Evolutionary conservation across 2,329 filamentous ascomycete genomes (phyloP), one percentile per base, ranked within the genome.

Genomic region (Colletotrichum lini): DNA sequence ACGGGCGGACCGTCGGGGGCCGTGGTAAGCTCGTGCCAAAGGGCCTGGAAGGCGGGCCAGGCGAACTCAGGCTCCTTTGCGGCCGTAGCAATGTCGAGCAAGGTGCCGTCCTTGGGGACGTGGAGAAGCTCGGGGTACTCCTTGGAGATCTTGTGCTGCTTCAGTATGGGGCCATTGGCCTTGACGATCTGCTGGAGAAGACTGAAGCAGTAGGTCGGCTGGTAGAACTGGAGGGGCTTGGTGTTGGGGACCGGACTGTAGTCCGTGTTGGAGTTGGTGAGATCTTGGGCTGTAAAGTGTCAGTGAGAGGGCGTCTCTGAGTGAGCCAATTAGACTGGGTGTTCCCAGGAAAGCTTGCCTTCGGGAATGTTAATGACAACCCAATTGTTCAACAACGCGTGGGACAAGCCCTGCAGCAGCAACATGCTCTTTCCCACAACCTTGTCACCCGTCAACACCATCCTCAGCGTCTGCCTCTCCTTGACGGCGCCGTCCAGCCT

Each of bases 291-390:
- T 94, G 75, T 38, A 73, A 21, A 64, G n/a, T 50, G 47, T 68
- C 56, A 72, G 69, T 57, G 23, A 23, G 13, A 42, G 38, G n/a
- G 59, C 13, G 12, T 57, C 6, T 42, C 21, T 21, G 5, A n/a
- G 53, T 49, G 35, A 38, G 35, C 23, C 53, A 21, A 15, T 40
- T 21, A 12, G 30, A 30, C 52, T 2, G 16, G 2, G 18, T 5
- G 3, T 50, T 65, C 13, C n/a, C 4, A 15, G 4, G 10, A 58
- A 49, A 44, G 77, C 87, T 77, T 86, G 97, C 95, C 93, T 84
- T 99, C 95, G 47, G 96, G 95, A 62, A 98, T 88, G 78, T 94
- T 92, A 70, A 99, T 87, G 57, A 98, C 95, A 54, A 98, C 87
- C 94, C 95, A 98, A 38, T 93, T 88, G 80, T 94, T 94, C 77